Base-by-base conservation (phyloP, 2,329 filamentous ascomycete species). In the Botryotinia calthae region DNA sequence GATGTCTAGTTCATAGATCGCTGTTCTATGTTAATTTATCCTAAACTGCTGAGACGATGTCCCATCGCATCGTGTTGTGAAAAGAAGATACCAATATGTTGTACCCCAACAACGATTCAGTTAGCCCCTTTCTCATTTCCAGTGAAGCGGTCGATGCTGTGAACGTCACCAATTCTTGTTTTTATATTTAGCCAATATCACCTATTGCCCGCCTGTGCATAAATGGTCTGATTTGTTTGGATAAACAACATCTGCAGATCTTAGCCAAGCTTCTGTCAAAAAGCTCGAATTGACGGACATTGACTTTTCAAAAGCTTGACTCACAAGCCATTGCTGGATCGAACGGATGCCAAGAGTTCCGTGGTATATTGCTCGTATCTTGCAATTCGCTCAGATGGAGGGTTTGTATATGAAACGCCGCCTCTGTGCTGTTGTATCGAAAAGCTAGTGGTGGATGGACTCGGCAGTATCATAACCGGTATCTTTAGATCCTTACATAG, bases 211-310 rank as follows among this genome's bases (percentile, higher is more conserved):
- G 31, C 16, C 48, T 42, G 25, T 42, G 65, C 65, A 66, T 65
- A 37, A 66, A 44, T 37, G 69, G 61, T 42, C 44, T 56, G 42
- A 40, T 42, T n/a, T 42, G 9, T 56, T 34, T 48, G 18, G 31
- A 63, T 46, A n/a, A 42, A 48, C 44, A 46, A 31, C 31, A 64
- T 37, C 8, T 31, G 59, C n/a, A 48, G 16, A 64, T 65, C 16
- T 22, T 71, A 9, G 70, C 70, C 37, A 66, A 66, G 48, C 46
- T 58, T 54, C 70, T 66, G 70, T 56, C 70, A 71, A 71, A 71
- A 40, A 31, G 20, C 40, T 31, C 25, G 37, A 48, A 71, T 28
- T 40, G 44, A 64, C n/a, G 28, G 42, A 64, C 37, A 71, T 28
- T 28, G 59, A 46, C 46, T 58, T 58, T n/a, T 28, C 46, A n/a